phyloP scores from a whole-genome alignment of 169 alveolate genomes.

The Eimeria maxima region DNA sequence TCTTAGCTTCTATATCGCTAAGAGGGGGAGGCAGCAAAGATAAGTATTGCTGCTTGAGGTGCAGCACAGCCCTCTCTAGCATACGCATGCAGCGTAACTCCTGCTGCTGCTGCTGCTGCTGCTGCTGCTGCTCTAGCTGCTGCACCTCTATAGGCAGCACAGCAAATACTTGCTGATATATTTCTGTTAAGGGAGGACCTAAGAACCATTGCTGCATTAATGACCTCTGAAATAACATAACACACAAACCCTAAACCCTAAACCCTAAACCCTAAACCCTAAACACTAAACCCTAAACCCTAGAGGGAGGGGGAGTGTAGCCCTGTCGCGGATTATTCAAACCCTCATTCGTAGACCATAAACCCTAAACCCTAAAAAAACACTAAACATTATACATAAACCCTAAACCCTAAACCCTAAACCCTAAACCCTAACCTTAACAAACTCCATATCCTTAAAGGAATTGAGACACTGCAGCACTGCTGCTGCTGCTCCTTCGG shows the following conservation, averaged over 20 bases:
- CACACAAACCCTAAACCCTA: neutral
- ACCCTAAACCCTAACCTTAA: slow-evolving; percentile 10
- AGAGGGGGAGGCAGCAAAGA: slow-evolving; percentile 60
- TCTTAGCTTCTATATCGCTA: slow-evolving; percentile 29
- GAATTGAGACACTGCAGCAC: neutral
- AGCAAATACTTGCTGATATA: slow-evolving; percentile 50
- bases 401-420: neutral
- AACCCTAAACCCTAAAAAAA: no score
- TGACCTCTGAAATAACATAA: neutral
- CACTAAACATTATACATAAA: neutral
- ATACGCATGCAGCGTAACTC: slow-evolving; percentile 15
- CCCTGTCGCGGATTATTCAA: neutral
- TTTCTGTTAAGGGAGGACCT: neutral
- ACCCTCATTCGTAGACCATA: no score
- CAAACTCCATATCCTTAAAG: neutral
- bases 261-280: slow-evolving; percentile 29
- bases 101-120: slow-evolving; percentile 33
- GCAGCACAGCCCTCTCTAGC: slow-evolving; percentile 49
- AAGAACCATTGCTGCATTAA: slow-evolving; percentile 14
- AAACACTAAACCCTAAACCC: slow-evolving; percentile 4
- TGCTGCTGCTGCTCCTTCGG: slow-evolving; percentile 45
- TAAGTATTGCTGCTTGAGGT: slow-evolving; percentile 48
- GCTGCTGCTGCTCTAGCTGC: slow-evolving; percentile 57
- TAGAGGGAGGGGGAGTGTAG: neutral
- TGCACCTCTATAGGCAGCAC: slow-evolving; percentile 51